A percentile compares a stretch with the other conserved stretches of the same genome.
These are phyloP conservation scores for Termitomyces sp. DNA, from an alignment of 768 basidiomycete genomes.

Conservation along the genomic window DNA sequence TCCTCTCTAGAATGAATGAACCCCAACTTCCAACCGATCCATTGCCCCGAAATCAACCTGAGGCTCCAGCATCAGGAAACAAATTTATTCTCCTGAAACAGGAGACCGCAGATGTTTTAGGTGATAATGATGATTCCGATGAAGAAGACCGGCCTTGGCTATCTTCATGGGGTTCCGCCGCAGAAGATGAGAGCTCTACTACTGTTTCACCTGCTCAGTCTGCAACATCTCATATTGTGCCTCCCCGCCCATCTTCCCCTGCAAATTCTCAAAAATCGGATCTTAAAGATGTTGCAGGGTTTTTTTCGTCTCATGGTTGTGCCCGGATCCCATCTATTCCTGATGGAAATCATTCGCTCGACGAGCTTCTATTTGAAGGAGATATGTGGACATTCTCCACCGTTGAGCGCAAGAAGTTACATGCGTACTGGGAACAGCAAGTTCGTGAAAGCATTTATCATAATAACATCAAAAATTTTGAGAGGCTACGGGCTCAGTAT, in stretches of 20 bases:
- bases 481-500: constrained; percentile 26
- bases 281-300: constrained; percentile 13
- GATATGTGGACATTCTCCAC: constrained; percentile 51
- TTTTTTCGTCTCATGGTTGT: constrained; percentile 34
- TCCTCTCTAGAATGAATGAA: constrained; percentile 23
- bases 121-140: constrained; percentile 2
- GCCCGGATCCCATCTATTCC: constrained; percentile 32
- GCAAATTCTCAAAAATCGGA: constrained; percentile 3
- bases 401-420: constrained; percentile 39
- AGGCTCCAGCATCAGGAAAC: not conserved
- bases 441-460: constrained; percentile 24
- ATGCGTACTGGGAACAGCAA: constrained; percentile 40
- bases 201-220: not conserved
- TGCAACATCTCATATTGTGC: not conserved
- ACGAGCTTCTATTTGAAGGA: constrained; percentile 26
- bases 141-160: not conserved
- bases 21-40: not conserved
- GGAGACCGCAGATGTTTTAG: not conserved
- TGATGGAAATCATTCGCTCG: constrained; percentile 26
- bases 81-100: not conserved
- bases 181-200: not conserved
- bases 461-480: constrained; percentile 33
- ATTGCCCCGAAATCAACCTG: not conserved
- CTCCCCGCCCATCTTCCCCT: not conserved
- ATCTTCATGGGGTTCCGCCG: not conserved